Conservation (phyloP, 2,329 filamentous ascomycete genomes). For the Daldinia sp. region DNA sequence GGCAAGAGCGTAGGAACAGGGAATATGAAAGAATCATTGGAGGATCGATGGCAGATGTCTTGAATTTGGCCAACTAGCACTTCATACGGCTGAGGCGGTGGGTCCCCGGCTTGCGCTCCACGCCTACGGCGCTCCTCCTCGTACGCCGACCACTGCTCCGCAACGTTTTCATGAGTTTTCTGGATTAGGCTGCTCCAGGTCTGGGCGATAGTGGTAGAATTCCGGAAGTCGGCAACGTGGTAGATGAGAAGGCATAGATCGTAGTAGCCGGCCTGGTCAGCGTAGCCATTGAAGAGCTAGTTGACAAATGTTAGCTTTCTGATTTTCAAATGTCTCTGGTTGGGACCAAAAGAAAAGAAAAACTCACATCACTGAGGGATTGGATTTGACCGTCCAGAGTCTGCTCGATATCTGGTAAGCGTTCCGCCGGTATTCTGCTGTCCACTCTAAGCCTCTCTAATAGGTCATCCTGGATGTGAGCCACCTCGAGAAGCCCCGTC, state of each 20-base stretch:
- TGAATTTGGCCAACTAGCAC: constrained; percentile 70
- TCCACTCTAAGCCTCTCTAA: constrained; percentile 81
- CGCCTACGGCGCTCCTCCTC: constrained; percentile 54
- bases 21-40: constrained; percentile 72
- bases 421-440: constrained; percentile 69
- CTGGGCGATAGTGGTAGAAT: constrained; percentile 80
- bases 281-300: constrained; percentile 91
- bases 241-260: constrained; percentile 94
- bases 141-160: constrained; percentile 51
- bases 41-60: constrained; percentile 70
- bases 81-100: constrained; percentile 71
- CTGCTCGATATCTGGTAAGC: constrained; percentile 69
- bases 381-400: constrained; percentile 81
- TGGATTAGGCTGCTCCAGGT: constrained; percentile 88
- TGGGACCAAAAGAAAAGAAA: neutral
- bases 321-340: too few species aligned
- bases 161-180: constrained; percentile 68
- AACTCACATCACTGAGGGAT: constrained; percentile 76
- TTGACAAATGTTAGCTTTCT: constrained; percentile 22
- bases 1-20: constrained; percentile 68
- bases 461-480: constrained; percentile 93
- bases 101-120: constrained; percentile 46
- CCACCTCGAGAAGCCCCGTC: constrained; percentile 86
- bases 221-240: constrained; percentile 89
- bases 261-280: constrained; percentile 90